These are phyloP conservation scores for Orbilia quercus DNA, from an alignment of 2,329 filamentous ascomycete species.

Conservation along the genomic window DNA sequence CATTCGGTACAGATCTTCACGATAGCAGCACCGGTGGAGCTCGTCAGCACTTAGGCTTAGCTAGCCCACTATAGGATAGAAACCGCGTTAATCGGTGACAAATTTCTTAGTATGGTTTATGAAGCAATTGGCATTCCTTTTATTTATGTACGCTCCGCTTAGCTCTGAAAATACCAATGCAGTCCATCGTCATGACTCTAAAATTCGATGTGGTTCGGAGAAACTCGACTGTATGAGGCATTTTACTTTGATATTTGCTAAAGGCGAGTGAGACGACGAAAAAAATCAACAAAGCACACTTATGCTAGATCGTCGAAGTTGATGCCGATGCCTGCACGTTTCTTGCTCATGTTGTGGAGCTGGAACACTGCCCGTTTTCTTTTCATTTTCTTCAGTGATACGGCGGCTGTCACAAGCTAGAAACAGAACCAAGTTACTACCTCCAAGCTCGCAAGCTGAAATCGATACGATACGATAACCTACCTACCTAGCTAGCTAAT, in stretches of 20 bases:
- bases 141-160: no score
- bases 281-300: background rate
- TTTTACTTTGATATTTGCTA: slow-evolving; percentile 1
- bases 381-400: background rate
- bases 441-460: background rate
- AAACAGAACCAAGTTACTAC: background rate
- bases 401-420: slow-evolving; percentile 21
- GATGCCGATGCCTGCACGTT: background rate
- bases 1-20: slow-evolving; percentile 15
- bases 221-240: slow-evolving; percentile 24
- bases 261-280: background rate
- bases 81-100: slow-evolving; percentile 12
- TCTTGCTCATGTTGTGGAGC: slow-evolving; percentile 1
- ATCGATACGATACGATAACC: no score
- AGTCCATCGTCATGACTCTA: slow-evolving; percentile 5
- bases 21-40: background rate
- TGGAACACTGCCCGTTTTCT: background rate
- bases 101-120: slow-evolving; percentile 3
- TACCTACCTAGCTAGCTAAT: background rate
- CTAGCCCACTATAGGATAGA: background rate
- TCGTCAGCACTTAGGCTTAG: background rate
- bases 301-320: slow-evolving; percentile 12
- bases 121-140: background rate
- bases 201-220: slow-evolving; percentile 11
- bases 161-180: background rate